Evolutionary conservation across 1,284 basidiomycete genomes (phyloP).

Genomic region (Ceratobasidium sp.): DNA sequence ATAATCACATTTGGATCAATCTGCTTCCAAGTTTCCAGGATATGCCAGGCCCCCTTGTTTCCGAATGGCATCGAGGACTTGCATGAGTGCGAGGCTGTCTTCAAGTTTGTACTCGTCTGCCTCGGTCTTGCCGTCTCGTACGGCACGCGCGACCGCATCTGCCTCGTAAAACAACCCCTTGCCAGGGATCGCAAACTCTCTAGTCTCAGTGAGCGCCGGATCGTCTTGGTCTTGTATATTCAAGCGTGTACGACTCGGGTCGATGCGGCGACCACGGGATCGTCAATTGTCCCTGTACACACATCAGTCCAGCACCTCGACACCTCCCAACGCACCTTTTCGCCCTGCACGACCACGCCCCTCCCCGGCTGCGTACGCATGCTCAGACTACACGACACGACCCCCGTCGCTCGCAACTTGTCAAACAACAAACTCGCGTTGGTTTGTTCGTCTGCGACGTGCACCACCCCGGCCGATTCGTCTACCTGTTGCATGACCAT

Average conservation of each 20-base stretch:
- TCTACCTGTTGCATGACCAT: conserved; percentile 45
- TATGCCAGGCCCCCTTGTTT: conserved; percentile 17
- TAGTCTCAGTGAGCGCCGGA: conserved; percentile 39
- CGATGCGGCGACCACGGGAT: conserved; percentile 42
- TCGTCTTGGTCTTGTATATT: conserved; percentile 43
- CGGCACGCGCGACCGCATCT: conserved; percentile 53
- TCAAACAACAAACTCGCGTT: conserved; percentile 53
- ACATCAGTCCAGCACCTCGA: background rate
- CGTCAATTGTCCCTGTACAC: conserved; percentile 40
- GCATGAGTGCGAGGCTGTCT: conserved; percentile 50
- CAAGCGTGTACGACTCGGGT: conserved; percentile 45
- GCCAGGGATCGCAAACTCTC: conserved; percentile 49
- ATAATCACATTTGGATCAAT: background rate
- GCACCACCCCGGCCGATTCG: background rate
- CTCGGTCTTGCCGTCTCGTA: conserved; percentile 51
- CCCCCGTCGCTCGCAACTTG: conserved; percentile 49
- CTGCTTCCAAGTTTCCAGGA: conserved; percentile 1
- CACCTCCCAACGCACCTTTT: conserved; percentile 22
- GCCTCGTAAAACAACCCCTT: conserved; percentile 45
- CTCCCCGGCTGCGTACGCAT: conserved; percentile 40
- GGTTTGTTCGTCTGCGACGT: conserved; percentile 51
- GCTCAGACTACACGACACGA: conserved; percentile 37
- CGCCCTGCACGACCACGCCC: conserved; percentile 33
- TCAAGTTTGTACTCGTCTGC: conserved; percentile 46
- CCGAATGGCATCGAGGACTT: conserved; percentile 49